Conservation (phyloP, 345 rosid genomes). For the Eucalyptus brandiana region DNA sequence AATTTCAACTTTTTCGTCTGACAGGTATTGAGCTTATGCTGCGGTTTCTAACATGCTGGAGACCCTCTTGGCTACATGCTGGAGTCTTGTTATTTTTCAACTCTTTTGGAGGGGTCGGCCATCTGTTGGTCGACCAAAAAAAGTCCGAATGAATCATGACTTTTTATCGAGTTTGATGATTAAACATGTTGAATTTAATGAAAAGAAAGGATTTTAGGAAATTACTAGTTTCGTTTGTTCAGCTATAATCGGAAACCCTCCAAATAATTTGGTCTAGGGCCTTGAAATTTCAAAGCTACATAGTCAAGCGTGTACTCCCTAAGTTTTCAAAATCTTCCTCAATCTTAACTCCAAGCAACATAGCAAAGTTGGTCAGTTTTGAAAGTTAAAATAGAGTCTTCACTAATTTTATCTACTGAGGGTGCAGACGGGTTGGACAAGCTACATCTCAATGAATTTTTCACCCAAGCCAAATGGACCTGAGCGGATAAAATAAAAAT, state of each 20-base stretch:
- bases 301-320: neutral
- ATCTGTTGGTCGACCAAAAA: neutral
- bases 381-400: neutral
- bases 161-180: neutral
- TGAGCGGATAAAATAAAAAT: neutral
- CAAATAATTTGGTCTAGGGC: neutral
- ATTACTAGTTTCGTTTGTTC: neutral
- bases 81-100: neutral
- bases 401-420: neutral
- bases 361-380: neutral
- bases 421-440: neutral
- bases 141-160: neutral
- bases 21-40: neutral
- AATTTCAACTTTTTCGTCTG: neutral
- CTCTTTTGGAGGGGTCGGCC: neutral
- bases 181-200: neutral
- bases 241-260: neutral
- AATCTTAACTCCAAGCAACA: neutral
- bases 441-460: neutral
- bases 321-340: neutral
- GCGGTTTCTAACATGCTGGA: neutral
- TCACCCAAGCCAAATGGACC: neutral
- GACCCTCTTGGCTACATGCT: neutral
- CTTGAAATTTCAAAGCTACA: neutral
- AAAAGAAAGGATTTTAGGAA: neutral